Evolutionary conservation across 768 basidiomycete genomes (phyloP), one percentile per base, ranked within the genome.

Genomic region (Hericium alpestre): DNA sequence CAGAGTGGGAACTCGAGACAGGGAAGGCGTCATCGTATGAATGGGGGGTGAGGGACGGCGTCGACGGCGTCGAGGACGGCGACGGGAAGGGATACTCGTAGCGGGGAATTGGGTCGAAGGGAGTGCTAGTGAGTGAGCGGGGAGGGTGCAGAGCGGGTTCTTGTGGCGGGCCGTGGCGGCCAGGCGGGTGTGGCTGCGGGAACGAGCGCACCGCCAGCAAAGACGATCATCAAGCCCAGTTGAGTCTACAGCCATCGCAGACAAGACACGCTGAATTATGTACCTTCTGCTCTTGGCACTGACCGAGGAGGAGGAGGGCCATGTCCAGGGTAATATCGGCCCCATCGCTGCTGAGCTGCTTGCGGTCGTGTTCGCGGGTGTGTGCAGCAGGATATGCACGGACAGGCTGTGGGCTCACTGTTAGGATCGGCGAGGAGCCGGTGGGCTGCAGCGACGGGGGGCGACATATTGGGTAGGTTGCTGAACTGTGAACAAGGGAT

Each of bases 21-120:
- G 32, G 32, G 32, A 32, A 32, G 8, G 32, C 4, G 32, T 32
- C 32, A 10, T 32, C 32, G 32, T 32, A 6, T 6, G 32, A 32
- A 20, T 18, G 6, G 39, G 41, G 18, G 2, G 41, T 18, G 53
- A 41, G 11, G 53, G 53, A 13, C n/a, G 38, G 10, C 20, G 51
- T 38, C 25, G 16, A n/a, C 22, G 16, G 18, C 38, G 53, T 6
- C 43, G 10, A 22, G 11, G 54, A 12, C 9, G 54, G 54, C n/a
- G 54, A 27, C 6, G 54, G 54, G 47, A 48, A 55, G 13, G 54
- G 54, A 43, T 55, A 55, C 27, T 55, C 54, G 54, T 41, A 55
- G 54, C 54, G 54, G 12, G 54, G 54, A 43, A 38, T 41, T 16
- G 54, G 54, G 47, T 55, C 54, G 47, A 55, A 55, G 54, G 54